A percentile compares a stretch with the other conserved stretches of the same genome.
Conservation (phyloP, 768 basidiomycete species). For the Podaxis carcinomalis region DNA sequence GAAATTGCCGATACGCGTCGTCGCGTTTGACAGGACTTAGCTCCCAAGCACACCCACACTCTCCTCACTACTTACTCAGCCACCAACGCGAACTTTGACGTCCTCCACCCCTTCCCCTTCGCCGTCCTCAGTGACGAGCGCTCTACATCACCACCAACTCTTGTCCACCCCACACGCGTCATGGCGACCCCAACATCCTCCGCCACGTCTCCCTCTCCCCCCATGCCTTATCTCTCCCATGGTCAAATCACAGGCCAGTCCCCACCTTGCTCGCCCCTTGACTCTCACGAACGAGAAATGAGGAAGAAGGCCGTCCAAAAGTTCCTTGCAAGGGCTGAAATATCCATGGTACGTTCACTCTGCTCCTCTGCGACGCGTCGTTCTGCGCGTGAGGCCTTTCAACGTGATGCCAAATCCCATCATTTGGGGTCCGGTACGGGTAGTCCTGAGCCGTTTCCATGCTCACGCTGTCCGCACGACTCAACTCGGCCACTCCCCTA, state of each 20-base stretch:
- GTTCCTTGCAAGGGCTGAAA: slow-evolving; percentile 73
- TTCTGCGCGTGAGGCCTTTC: slow-evolving; percentile 14
- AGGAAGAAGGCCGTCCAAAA: slow-evolving; percentile 68
- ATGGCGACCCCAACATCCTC: slow-evolving; percentile 80
- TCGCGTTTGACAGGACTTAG: slow-evolving; percentile 41
- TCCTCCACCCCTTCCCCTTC: slow-evolving; percentile 28
- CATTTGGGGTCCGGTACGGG: slow-evolving; percentile 13
- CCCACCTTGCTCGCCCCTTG: slow-evolving; percentile 27
- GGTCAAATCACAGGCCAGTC: slow-evolving; percentile 35
- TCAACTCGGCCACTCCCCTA: slow-evolving; percentile 12
- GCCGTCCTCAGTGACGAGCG: slow-evolving; percentile 26
- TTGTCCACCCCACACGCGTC: slow-evolving; percentile 29
- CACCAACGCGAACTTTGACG: slow-evolving; percentile 22
- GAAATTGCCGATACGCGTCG: slow-evolving; percentile 51
- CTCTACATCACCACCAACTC: slow-evolving; percentile 21
- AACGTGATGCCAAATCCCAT: slow-evolving; percentile 21
- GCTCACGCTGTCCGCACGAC: slow-evolving; percentile 6
- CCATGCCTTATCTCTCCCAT: slow-evolving; percentile 56
- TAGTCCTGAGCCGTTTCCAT: slow-evolving; percentile 11
- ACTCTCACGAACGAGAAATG: slow-evolving; percentile 51
- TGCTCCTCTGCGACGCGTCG: slow-evolving; percentile 47
- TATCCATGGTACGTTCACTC: slow-evolving; percentile 64
- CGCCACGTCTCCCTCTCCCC: slow-evolving; percentile 78
- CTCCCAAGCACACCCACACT: slow-evolving; percentile 24
- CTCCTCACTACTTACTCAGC: slow-evolving; percentile 26